These are phyloP conservation scores for Verticillium albo-atrum DNA, from an alignment of 2,329 filamentous ascomycete genomes.

Conservation along the genomic window DNA sequence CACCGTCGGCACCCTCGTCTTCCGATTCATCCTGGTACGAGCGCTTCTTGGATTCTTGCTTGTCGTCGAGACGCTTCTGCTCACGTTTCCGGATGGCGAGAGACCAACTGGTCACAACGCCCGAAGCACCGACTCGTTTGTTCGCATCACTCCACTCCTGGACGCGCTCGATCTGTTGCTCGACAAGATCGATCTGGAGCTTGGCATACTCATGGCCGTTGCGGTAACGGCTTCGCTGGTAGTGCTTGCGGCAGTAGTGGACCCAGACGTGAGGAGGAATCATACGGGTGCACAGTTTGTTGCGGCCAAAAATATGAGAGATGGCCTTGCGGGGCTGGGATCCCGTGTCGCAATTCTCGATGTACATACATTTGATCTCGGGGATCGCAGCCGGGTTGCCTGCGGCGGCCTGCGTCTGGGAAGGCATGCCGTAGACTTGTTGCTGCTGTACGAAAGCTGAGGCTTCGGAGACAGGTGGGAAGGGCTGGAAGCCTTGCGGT, in stretches of 20 bases:
- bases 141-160: constrained; percentile 58
- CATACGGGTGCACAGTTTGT: constrained; percentile 69
- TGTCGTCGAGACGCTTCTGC: constrained; percentile 47
- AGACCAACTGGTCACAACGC: constrained; percentile 54
- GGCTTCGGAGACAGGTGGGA: constrained; percentile 12
- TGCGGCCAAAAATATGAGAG: constrained; percentile 77
- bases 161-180: constrained; percentile 57
- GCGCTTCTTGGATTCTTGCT: constrained; percentile 27
- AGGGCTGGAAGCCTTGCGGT: constrained; percentile 9
- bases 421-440: constrained; percentile 14
- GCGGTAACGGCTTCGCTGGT: constrained; percentile 72
- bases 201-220: constrained; percentile 56
- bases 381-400: constrained; percentile 3
- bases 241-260: constrained; percentile 76
- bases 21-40: constrained; percentile 15
- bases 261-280: constrained; percentile 71
- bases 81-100: constrained; percentile 62
- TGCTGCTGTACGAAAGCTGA: constrained; percentile 4
- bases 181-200: constrained; percentile 60
- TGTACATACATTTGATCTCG: constrained; percentile 45
- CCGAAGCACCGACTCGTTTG: constrained; percentile 24
- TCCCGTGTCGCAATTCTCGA: constrained; percentile 52
- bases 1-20: constrained; percentile 25
- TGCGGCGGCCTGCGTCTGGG: not conserved
- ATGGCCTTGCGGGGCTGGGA: constrained; percentile 68